These are phyloP conservation scores for Leccinum ochraceum DNA, from an alignment of 768 basidiomycete genomes.

Conservation along the genomic window DNA sequence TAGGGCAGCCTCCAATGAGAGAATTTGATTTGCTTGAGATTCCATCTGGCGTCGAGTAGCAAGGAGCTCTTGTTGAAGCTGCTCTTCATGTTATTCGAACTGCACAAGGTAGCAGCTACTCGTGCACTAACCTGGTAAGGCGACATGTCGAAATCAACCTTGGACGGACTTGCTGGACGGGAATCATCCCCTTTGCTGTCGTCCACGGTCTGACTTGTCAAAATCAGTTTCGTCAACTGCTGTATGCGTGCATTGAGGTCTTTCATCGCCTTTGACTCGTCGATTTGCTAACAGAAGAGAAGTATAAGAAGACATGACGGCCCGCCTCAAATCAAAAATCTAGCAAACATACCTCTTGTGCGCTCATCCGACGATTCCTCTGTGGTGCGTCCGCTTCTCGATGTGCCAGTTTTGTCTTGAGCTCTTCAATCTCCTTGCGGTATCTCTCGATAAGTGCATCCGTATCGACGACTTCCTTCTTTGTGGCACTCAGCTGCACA, in stretches of 20 bases:
- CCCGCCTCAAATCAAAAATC: background rate
- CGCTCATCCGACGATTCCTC: slow-evolving; percentile 36
- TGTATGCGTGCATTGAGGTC: slow-evolving; percentile 80
- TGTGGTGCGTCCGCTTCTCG: slow-evolving; percentile 63
- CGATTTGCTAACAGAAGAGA: slow-evolving; percentile 58
- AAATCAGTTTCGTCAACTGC: slow-evolving; percentile 80
- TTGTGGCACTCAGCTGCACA: slow-evolving; percentile 84
- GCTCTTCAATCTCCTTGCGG: slow-evolving; percentile 90
- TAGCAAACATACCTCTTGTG: slow-evolving; percentile 40
- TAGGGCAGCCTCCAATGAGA: slow-evolving; percentile 79
- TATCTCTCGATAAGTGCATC: slow-evolving; percentile 94
- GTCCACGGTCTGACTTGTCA: slow-evolving; percentile 84
- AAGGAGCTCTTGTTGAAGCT: slow-evolving; percentile 90
- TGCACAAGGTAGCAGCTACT: background rate
- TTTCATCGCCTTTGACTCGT: slow-evolving; percentile 82
- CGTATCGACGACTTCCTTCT: slow-evolving; percentile 92
- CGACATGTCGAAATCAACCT: slow-evolving; percentile 88
- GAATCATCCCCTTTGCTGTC: slow-evolving; percentile 68
- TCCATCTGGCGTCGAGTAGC: slow-evolving; percentile 75
- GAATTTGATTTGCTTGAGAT: slow-evolving; percentile 78
- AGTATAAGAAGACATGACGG: background rate
- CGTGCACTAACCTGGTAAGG: slow-evolving; percentile 65
- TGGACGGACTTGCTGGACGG: slow-evolving; percentile 78
- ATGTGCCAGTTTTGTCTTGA: slow-evolving; percentile 72
- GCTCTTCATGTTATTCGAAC: background rate